Base-by-base conservation (phyloP, 1,284 basidiomycete species). In the Fomitopsis pinicola region DNA sequence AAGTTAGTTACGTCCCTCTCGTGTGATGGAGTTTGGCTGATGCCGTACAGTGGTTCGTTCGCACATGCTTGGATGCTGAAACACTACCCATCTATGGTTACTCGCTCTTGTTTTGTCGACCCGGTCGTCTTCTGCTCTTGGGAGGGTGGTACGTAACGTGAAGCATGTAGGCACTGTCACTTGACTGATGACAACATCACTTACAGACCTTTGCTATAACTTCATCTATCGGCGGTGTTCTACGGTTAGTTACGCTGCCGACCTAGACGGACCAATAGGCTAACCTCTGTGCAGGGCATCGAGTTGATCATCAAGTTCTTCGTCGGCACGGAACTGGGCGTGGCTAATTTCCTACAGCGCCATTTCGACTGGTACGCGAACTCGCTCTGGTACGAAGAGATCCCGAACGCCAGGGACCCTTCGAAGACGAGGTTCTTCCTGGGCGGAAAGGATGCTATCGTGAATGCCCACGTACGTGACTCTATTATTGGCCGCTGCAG, bases 351-450 rank as follows among this genome's bases (percentile, higher is more conserved):
- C 63, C 81, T 97, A 54, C 89, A 91, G 69, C 82, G 93, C 17
- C 84, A 92, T 71, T 94, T 94, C 71, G 88, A 90, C 69, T 95
- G 92, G 94, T 81, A 86, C 36, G 85, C 89, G n/a, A 97, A 97
- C 71, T 88, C 91, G 6, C 79, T 97, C 14, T 96, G 91, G 84
- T 90, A 87, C 63, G 91, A 94, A 73, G 91, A 96, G 67, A 94
- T 96, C 48, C 93, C 93, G 0, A 81, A 91, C 68, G 87, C 87
- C 14, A 75, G 80, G 44, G 83, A 91, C 71, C 81, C 82, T 1
- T 67, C 76, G 59, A 80, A 85, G 75, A 80, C 84, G 15, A 67
- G 88, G 58, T 89, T 92, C 72, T 81, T 95, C 66, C 77, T 97
- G 15, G 92, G 92, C 26, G 92, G 89, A 0, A 82, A 86, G 65